Evolutionary conservation across 306 rosid species (phyloP).

Genomic region (Gleditsia sinensis): DNA sequence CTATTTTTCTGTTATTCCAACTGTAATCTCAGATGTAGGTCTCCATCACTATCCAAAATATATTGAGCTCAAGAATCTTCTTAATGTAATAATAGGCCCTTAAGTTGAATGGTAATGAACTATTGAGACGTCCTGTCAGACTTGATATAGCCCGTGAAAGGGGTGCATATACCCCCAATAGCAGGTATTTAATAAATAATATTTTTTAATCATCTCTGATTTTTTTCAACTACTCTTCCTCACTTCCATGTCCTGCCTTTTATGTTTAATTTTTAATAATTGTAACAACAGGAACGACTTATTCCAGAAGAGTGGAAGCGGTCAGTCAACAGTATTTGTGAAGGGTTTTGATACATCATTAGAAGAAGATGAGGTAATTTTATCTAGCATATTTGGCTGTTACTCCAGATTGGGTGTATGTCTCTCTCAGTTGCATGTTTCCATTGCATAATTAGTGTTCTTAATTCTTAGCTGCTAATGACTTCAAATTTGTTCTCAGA

Average conservation of each 20-base stretch:
- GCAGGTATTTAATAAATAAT: not conserved
- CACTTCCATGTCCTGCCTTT: not conserved
- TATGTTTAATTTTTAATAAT: not conserved
- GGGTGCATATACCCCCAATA: slow-evolving; percentile 1
- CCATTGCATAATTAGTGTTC: slow-evolving; percentile 1
- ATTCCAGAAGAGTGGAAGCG: slow-evolving; percentile 50
- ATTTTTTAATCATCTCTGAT: not conserved
- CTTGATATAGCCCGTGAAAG: slow-evolving; percentile 28
- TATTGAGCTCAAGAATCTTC: slow-evolving; percentile 18
- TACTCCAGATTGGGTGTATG: not conserved
- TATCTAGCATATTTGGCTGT: not conserved
- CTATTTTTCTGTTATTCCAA: too few species aligned
- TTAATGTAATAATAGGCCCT: slow-evolving; percentile 36
- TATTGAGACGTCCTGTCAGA: slow-evolving; percentile 28
- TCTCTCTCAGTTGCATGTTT: not conserved
- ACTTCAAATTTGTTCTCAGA: slow-evolving; percentile 40
- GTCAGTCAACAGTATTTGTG: slow-evolving; percentile 45
- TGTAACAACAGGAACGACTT: slow-evolving; percentile 32
- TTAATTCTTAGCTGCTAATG: not conserved
- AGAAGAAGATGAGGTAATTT: slow-evolving; percentile 61
- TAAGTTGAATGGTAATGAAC: slow-evolving; percentile 30
- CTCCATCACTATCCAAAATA: too few species aligned
- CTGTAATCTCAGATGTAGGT: too few species aligned
- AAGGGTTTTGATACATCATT: slow-evolving; percentile 59
- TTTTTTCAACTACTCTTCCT: not conserved